Evolutionary conservation across 2,329 filamentous ascomycete genomes (phyloP).

Genomic region (Penicillium brevicompactum): DNA sequence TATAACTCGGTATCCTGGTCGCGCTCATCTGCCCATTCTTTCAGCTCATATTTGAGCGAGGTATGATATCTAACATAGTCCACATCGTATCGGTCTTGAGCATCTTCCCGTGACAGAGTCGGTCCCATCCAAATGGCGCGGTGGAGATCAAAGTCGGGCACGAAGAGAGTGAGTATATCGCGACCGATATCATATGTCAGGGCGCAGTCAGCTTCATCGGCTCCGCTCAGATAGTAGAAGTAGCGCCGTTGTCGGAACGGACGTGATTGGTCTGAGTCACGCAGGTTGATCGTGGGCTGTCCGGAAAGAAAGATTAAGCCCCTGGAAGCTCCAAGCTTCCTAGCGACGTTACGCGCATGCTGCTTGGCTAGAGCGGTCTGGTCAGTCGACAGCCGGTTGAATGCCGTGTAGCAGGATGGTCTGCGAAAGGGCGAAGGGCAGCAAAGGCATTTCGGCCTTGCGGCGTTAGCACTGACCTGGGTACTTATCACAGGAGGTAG

Average conservation of each 20-base stretch:
- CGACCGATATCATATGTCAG: constrained; percentile 59
- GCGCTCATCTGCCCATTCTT: constrained; percentile 33
- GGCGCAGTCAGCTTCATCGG: constrained; percentile 56
- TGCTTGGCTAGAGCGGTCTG: constrained; percentile 46
- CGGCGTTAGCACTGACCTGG: constrained; percentile 34
- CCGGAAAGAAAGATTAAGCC: constrained; percentile 62
- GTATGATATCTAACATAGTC: constrained; percentile 67
- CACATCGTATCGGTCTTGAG: constrained; percentile 64
- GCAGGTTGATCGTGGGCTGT: constrained; percentile 51
- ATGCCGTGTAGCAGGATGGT: neutral
- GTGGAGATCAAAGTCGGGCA: constrained; percentile 66
- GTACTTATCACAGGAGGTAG: constrained; percentile 42
- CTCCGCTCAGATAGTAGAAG: constrained; percentile 63
- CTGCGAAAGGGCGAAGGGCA: constrained; percentile 2
- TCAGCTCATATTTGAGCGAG: constrained; percentile 54
- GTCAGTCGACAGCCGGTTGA: constrained; percentile 12
- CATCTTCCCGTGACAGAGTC: constrained; percentile 55
- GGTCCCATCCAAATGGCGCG: constrained; percentile 47
- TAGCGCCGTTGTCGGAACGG: constrained; percentile 63
- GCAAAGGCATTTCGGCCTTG: constrained; percentile 2
- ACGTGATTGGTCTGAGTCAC: constrained; percentile 61
- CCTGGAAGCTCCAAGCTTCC: constrained; percentile 42
- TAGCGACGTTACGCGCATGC: constrained; percentile 51
- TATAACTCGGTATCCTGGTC: constrained; percentile 35
- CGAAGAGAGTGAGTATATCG: constrained; percentile 71